phyloP scores from a whole-genome alignment of 2,329 filamentous ascomycete species.

The Penicillium rolfsii region DNA sequence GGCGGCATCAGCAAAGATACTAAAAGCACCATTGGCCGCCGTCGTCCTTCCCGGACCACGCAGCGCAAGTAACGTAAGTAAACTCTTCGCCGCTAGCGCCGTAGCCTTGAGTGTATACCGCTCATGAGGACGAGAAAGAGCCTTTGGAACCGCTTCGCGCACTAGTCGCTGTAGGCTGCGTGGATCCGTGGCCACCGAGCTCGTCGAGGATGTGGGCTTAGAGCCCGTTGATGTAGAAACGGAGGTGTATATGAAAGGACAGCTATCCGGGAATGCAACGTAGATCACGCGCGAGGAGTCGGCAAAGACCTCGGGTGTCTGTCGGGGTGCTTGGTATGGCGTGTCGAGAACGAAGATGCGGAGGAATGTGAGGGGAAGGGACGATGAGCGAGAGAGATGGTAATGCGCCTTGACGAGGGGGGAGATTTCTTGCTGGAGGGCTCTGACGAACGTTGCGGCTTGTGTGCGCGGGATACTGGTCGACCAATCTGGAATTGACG shows the following conservation, averaged over 20 bases:
- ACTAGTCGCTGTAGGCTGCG: constrained; percentile 71
- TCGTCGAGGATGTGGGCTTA: constrained; percentile 36
- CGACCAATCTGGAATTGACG: constrained; percentile 37
- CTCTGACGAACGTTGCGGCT: constrained; percentile 75
- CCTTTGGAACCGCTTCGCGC: constrained; percentile 78
- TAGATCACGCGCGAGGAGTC: constrained; percentile 74
- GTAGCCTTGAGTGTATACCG: constrained; percentile 72
- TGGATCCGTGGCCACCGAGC: constrained; percentile 51
- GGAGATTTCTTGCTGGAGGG: constrained; percentile 72
- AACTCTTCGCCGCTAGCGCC: constrained; percentile 69
- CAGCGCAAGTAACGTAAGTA: constrained; percentile 69
- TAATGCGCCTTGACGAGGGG: constrained; percentile 84
- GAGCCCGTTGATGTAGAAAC: constrained; percentile 48
- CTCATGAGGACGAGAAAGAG: constrained; percentile 73
- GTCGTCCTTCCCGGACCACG: constrained; percentile 72
- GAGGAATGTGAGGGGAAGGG: constrained; percentile 68
- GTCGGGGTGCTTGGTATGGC: constrained; percentile 67
- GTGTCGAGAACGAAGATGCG: constrained; percentile 79
- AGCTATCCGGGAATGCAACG: constrained; percentile 79
- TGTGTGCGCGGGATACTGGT: constrained; percentile 69
- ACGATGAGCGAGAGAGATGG: constrained; percentile 71
- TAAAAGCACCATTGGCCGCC: constrained; percentile 75
- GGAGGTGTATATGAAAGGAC: constrained; percentile 72
- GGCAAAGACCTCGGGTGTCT: constrained; percentile 45
- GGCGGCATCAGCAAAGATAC: constrained; percentile 71